Conservation (phyloP, 2,329 filamentous ascomycete genomes). For the Raffaelea arxii region DNA sequence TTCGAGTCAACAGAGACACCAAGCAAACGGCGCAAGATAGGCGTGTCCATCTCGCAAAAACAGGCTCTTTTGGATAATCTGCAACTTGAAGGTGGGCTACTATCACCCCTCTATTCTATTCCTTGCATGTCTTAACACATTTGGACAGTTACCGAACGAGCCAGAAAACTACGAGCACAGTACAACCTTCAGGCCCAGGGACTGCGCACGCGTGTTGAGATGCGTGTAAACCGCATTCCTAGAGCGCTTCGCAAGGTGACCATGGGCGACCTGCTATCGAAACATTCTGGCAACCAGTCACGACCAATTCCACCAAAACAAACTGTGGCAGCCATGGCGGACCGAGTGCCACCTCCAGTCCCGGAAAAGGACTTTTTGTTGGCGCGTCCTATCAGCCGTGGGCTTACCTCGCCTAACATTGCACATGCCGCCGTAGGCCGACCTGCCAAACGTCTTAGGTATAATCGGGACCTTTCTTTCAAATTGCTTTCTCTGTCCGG, state of each 20-base stretch:
- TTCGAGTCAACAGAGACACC: slow-evolving; percentile 41
- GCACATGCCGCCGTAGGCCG: slow-evolving; percentile 14
- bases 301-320: slow-evolving; percentile 20
- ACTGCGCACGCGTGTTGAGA: slow-evolving; percentile 76
- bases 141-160: slow-evolving; percentile 68
- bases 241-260: slow-evolving; percentile 65
- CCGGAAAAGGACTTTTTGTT: slow-evolving; percentile 35
- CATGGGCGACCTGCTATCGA: slow-evolving; percentile 67
- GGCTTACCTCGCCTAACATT: not conserved
- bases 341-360: slow-evolving; percentile 31
- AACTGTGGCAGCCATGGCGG: slow-evolving; percentile 13
- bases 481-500: no score
- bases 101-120: not conserved
- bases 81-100: slow-evolving; percentile 68
- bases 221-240: slow-evolving; percentile 88
- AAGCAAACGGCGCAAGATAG: slow-evolving; percentile 49
- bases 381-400: slow-evolving; percentile 1
- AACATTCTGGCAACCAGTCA: slow-evolving; percentile 33
- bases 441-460: slow-evolving; percentile 43
- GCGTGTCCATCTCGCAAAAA: slow-evolving; percentile 64
- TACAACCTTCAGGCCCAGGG: slow-evolving; percentile 83
- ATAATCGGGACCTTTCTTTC: slow-evolving; percentile 13
- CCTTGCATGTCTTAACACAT: not conserved
- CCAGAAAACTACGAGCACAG: slow-evolving; percentile 77
- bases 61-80: slow-evolving; percentile 82